Evolutionary conservation across 192 early-diverging fungal species (phyloP), one percentile per base, ranked within the genome.

Genomic region (Haplosporangium gracile): DNA sequence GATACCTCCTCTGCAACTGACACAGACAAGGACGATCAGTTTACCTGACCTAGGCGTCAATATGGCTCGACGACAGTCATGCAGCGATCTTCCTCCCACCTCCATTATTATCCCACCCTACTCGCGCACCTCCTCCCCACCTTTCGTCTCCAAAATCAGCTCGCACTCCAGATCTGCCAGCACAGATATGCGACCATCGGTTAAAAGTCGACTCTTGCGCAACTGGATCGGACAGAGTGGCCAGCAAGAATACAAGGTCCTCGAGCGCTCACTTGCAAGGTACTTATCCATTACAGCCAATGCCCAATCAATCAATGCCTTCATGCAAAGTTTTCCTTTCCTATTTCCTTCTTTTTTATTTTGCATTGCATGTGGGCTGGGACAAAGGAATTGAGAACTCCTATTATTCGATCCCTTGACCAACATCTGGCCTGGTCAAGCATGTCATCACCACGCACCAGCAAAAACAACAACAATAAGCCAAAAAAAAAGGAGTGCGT

Each of bases 211-310:
- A n/a, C 75, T 86, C 36, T 78, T 86, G 75, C 78, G 84, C 16
- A 86, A 86, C 22, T 86, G 79, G 84, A 86, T 86, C 34, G 78
- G 84, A 29, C 84, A 86, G 43, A 86, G 42, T 73, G 84, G 84
- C 6, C 84, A 80, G 40, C 84, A 86, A 29, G 79, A 86, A 38
- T 86, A 86, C 49, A 86, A 86, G 53, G 76, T 86, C 34, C 65
- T 86, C 39, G 84, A 86, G 55, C 78, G 84, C 36, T 81, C 84
- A 26, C 76, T 86, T 4, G 49, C 84, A 69, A 80, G 84, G 84
- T 86, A 88, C 65, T 36, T 70, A 22, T 60, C 34, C 15, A 69
- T 70, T 7, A 0, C 38, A 78, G 24, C 34, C 73, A 29, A 34
- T n/a, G 29, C 60, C 60, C 29, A 65, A 15, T 13, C 60, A 29